These are phyloP conservation scores for Geotrichum candidum DNA, from an alignment of 1,139 yeast species.

Conservation along the genomic window DNA sequence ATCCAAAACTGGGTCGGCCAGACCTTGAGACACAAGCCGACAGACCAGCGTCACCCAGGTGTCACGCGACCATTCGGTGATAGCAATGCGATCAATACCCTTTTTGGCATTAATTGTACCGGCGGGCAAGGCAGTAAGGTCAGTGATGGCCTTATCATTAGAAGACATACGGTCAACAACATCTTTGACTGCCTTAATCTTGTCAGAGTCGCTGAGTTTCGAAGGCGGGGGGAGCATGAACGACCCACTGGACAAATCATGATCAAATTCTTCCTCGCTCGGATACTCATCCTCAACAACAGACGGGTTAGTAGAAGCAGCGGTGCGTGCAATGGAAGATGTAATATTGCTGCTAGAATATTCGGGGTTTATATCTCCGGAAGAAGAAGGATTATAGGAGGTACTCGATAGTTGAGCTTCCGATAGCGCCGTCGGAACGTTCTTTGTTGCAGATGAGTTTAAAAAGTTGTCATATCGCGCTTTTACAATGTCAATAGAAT, in stretches of 20 bases:
- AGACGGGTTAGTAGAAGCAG: background rate
- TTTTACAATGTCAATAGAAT: constrained; percentile 61
- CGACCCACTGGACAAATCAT: constrained; percentile 30
- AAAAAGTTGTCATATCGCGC: constrained; percentile 50
- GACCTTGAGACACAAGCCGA: constrained; percentile 76
- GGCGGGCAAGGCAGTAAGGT: constrained; percentile 15
- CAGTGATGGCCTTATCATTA: constrained; percentile 22
- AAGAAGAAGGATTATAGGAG: background rate
- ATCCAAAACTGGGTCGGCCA: constrained; percentile 30
- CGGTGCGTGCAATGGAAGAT: background rate
- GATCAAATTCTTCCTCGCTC: constrained; percentile 8
- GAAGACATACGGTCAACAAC: constrained; percentile 30
- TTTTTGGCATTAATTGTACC: constrained; percentile 25
- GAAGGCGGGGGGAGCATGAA: constrained; percentile 56
- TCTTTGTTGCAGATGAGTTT: constrained; percentile 17
- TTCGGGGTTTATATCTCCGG: background rate
- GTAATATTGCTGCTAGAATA: background rate
- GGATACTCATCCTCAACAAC: constrained; percentile 27
- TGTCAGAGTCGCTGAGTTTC: constrained; percentile 24
- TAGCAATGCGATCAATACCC: constrained; percentile 33
- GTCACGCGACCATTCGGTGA: constrained; percentile 54
- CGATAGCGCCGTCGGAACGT: background rate
- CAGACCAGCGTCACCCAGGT: constrained; percentile 76
- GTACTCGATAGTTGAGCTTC: background rate
- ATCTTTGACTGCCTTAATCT: constrained; percentile 25